Base-by-base conservation (phyloP, 1,284 basidiomycete species). In the Bjerkandera adusta region DNA sequence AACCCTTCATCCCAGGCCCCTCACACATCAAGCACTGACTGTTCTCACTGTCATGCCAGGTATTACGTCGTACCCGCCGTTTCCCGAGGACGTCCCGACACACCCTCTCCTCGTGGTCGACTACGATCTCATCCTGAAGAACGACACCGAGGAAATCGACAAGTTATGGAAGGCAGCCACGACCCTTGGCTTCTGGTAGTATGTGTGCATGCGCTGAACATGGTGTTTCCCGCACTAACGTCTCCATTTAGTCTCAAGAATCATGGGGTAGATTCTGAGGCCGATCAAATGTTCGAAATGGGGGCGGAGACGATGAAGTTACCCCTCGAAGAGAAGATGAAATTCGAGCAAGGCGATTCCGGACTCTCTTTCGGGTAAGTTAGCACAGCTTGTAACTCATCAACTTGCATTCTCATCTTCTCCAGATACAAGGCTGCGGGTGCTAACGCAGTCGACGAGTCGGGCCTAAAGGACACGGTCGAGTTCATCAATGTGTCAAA, bases 271-370 rank as follows among this genome's bases (percentile, higher is more conserved):
- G 63, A 68, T 16, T 56, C 46, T 10, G 59, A 62, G 24, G 64
- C 59, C 2, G 49, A 63, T 22, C 55, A 50, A 7, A 67, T 70
- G 63, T 68, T 68, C 43, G 61, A 60, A 1, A 58, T 69, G 57
- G 68, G 68, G 6, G 53, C 57, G 10, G 61, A 63, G 47, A 67
- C 64, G 0, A 65, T 70, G 55, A 36, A 42, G 0, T 57, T 69
- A 0, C 65, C 67, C 0, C 37, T 64, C 6, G 64, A 63, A 21
- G 68, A 69, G 46, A 66, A 69, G 44, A 56, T 68, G 57, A 56
- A 60, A 42, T 69, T 57, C 49, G 66, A 68, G 45, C 68, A 68
- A 40, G 68, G 67, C 25, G 63, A 70, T 49, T 47, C 51, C 2
- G 68, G 68, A 10, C 52, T 57, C 43, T 63, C 61, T 4, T 64